Conservation (phyloP, 2,329 filamentous ascomycete species). For the Alternaria infectoria region DNA sequence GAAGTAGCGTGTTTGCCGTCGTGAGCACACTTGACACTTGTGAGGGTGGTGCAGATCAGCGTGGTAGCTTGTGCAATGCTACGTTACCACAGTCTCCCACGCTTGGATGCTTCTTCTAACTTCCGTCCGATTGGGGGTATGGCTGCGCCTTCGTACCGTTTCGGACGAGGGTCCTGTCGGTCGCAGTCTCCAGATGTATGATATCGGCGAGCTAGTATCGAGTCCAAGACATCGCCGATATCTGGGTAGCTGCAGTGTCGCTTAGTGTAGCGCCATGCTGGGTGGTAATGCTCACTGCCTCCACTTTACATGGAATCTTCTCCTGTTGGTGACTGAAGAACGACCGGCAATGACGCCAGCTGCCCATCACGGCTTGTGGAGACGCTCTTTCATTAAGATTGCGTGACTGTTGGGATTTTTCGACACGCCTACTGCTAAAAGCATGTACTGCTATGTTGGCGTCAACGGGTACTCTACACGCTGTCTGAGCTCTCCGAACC, state of each 20-base stretch:
- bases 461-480: background rate
- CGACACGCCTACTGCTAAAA: background rate
- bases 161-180: background rate
- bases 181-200: background rate
- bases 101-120: background rate
- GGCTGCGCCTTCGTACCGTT: background rate
- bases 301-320: background rate
- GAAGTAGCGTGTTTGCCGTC: background rate
- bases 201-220: background rate
- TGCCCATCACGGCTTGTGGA: background rate
- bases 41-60: background rate
- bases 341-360: background rate
- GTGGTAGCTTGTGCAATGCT: background rate
- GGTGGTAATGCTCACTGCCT: background rate
- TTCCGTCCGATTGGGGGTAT: background rate
- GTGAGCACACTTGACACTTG: background rate
- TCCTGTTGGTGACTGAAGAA: background rate
- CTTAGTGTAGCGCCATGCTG: background rate
- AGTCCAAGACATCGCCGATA: background rate
- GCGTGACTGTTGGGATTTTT: background rate
- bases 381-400: background rate
- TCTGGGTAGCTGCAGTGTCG: background rate
- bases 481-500: background rate
- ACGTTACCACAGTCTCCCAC: background rate
- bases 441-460: background rate